A percentile compares a stretch with the other conserved stretches of the same genome.
Evolutionary conservation across 2,329 filamentous ascomycete genomes (phyloP).

Genomic region (Paecilomyces variotii): DNA sequence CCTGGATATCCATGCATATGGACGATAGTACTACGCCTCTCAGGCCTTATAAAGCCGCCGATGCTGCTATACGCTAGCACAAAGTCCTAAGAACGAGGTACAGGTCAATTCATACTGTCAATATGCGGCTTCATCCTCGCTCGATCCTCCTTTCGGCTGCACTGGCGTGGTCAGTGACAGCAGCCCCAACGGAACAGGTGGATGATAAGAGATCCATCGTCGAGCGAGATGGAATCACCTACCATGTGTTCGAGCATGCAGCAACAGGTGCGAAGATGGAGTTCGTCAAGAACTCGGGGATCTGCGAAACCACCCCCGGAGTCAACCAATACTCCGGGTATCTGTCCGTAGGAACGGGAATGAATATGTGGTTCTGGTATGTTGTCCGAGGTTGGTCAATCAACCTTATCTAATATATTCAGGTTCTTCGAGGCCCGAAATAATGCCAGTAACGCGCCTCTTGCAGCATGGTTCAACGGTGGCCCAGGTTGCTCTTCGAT

Average conservation of each 20-base stretch:
- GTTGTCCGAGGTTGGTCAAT: constrained; percentile 7
- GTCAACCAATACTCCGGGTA: constrained; percentile 48
- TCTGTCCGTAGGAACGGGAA: constrained; percentile 37
- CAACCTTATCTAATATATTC: constrained; percentile 13
- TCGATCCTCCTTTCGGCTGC: neutral
- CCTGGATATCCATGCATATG: neutral
- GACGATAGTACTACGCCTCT: neutral
- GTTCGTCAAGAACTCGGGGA: constrained; percentile 44
- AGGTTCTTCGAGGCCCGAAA: constrained; percentile 50
- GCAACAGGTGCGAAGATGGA: constrained; percentile 38
- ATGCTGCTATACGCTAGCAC: too few species aligned
- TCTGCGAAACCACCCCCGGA: constrained; percentile 37
- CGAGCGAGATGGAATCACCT: constrained; percentile 29
- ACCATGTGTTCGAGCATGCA: constrained; percentile 43
- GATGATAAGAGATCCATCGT: constrained; percentile 36
- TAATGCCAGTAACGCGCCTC: constrained; percentile 39
- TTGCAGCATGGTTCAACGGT: constrained; percentile 50
- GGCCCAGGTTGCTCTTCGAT: constrained; percentile 47
- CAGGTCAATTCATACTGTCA: neutral
- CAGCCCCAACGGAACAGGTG: neutral
- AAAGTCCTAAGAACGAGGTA: too few species aligned
- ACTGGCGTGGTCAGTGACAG: neutral
- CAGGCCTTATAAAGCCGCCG: neutral
- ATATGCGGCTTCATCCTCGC: neutral
- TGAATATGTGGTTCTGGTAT: constrained; percentile 41